phyloP scores from a whole-genome alignment of 2,329 filamentous ascomycete species.

The Trematosphaeria pertusa region DNA sequence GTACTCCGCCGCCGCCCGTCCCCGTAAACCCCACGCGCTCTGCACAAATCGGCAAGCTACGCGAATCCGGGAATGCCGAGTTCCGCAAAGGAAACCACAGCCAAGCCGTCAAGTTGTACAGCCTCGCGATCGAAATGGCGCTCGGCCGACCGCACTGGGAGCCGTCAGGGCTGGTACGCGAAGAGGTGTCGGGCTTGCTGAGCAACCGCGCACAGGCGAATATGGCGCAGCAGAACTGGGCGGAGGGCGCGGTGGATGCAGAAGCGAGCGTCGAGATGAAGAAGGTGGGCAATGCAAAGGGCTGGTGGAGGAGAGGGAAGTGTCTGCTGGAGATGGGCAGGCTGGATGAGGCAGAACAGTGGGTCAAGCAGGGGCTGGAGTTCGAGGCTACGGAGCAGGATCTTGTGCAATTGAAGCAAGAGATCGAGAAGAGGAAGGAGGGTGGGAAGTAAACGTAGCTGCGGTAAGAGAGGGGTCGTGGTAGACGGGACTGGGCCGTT shows the following conservation, averaged over 20 bases:
- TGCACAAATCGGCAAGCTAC: constrained; percentile 87
- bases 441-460: too few relatives aligned
- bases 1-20: constrained; percentile 81
- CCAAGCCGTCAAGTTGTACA: constrained; percentile 83
- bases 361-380: constrained; percentile 79
- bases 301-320: constrained; percentile 87
- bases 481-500: too few relatives aligned
- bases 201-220: constrained; percentile 89
- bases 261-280: constrained; percentile 88
- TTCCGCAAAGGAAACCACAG: constrained; percentile 78
- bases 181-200: constrained; percentile 81
- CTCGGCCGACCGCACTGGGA: constrained; percentile 85
- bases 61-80: constrained; percentile 82
- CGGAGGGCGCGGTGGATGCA: constrained; percentile 85
- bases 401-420: constrained; percentile 43
- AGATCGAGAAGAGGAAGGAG: constrained; percentile 56
- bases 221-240: constrained; percentile 83
- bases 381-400: constrained; percentile 71
- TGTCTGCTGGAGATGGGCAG: constrained; percentile 91
- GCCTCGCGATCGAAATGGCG: constrained; percentile 89
- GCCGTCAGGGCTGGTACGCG: constrained; percentile 79
- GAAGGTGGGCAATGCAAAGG: constrained; percentile 87
- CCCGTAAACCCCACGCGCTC: constrained; percentile 92
- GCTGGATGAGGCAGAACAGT: constrained; percentile 79
- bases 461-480: too few relatives aligned